Evolutionary conservation across 495 filamentous ascomycete genomes (phyloP).

Genomic region (Penicillium arizonense): DNA sequence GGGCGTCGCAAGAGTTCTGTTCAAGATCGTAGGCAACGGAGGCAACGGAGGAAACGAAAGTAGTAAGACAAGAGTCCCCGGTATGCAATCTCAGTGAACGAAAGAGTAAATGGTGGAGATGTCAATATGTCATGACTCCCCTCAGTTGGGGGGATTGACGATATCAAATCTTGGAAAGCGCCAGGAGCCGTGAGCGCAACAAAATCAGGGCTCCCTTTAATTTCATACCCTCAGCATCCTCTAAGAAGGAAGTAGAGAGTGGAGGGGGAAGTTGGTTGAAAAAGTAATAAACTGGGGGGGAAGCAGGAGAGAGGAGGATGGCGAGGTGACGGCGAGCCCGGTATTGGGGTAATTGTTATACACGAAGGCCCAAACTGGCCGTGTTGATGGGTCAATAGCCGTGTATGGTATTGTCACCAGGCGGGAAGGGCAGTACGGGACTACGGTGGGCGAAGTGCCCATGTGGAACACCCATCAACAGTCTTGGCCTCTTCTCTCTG

Average conservation of each 20-base stretch:
- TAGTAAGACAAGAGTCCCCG: constrained; percentile 11
- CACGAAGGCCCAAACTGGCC: neutral
- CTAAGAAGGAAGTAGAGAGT: constrained; percentile 16
- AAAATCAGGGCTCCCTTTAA: constrained; percentile 43
- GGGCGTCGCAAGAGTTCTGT: constrained; percentile 38
- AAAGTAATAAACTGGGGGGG: constrained; percentile 23
- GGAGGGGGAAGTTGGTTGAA: constrained; percentile 18
- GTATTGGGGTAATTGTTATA: constrained; percentile 23
- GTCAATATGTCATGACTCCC: constrained; percentile 35
- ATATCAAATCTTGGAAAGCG: constrained; percentile 33
- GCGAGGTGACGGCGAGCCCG: constrained; percentile 22
- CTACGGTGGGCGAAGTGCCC: constrained; percentile 27
- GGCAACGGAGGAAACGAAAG: constrained; percentile 20
- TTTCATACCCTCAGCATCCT: constrained; percentile 51
- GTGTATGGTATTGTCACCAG: constrained; percentile 23
- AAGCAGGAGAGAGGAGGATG: constrained; percentile 20
- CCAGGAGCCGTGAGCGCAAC: constrained; percentile 49
- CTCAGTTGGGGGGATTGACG: constrained; percentile 15
- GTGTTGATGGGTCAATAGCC: neutral
- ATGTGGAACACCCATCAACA: constrained; percentile 16
- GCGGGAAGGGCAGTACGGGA: constrained; percentile 8
- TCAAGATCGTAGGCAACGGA: constrained; percentile 36
- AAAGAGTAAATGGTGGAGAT: constrained; percentile 18
- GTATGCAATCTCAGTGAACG: constrained; percentile 15
- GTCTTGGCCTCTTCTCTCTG: constrained; percentile 1